These are phyloP conservation scores for Podaxis carcinomalis DNA, from an alignment of 768 basidiomycete genomes.

Conservation along the genomic window DNA sequence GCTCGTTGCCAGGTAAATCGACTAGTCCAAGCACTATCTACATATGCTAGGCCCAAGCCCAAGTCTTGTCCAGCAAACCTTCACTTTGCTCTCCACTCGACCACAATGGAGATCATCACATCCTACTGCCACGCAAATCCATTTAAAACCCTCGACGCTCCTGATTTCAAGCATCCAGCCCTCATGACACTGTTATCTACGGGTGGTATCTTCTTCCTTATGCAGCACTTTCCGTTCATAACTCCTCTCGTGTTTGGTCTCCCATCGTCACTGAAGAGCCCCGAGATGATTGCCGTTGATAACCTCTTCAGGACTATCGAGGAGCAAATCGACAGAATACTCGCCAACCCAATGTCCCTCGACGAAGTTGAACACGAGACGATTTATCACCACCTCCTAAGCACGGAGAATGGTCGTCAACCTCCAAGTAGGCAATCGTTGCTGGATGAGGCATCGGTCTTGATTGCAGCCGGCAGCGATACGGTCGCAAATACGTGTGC, in stretches of 20 bases:
- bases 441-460: background rate
- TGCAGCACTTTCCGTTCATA: conserved; percentile 22
- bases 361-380: conserved; percentile 26
- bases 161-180: conserved; percentile 22
- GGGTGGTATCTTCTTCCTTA: conserved; percentile 7
- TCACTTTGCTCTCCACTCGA: conserved; percentile 21
- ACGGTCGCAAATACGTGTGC: conserved; percentile 37
- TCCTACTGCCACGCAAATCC: conserved; percentile 27
- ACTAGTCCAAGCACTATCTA: conserved; percentile 15
- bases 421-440: background rate
- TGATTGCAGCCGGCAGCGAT: conserved; percentile 35
- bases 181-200: conserved; percentile 19
- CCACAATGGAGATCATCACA: conserved; percentile 27
- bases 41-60: background rate
- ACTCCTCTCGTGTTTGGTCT: conserved; percentile 11
- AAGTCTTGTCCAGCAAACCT: conserved; percentile 16
- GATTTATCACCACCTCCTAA: conserved; percentile 28
- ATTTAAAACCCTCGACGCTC: conserved; percentile 19
- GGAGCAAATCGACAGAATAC: conserved; percentile 22
- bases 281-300: conserved; percentile 15
- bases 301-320: conserved; percentile 14
- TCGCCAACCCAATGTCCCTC: conserved; percentile 21
- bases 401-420: background rate
- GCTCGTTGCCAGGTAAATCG: conserved; percentile 18
- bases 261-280: conserved; percentile 18